These are phyloP conservation scores for Psidium friedrichsthalianum DNA, from an alignment of 345 rosid species.

Conservation along the genomic window DNA sequence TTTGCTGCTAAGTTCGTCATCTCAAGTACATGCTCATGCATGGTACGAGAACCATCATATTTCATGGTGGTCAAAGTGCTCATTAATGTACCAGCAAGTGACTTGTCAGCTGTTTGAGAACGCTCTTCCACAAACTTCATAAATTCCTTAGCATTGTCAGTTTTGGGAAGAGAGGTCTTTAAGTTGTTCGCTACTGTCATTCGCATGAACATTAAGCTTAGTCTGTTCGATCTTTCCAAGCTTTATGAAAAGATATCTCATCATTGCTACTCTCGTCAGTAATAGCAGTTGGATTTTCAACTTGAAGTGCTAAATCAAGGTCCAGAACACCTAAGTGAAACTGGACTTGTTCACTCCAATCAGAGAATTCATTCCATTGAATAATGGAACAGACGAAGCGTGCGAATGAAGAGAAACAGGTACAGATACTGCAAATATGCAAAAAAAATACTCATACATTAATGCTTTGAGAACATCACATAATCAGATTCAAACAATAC, in stretches of 20 bases:
- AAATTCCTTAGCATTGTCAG: conserved; percentile 1
- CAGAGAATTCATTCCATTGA: neutral
- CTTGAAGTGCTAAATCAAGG: neutral
- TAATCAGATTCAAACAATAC: neutral
- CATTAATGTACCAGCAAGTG: neutral
- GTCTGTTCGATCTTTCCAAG: neutral
- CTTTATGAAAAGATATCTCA: neutral
- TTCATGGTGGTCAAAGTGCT: conserved; percentile 3
- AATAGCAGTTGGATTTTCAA: neutral
- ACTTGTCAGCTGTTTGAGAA: conserved; percentile 5
- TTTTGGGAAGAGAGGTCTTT: neutral
- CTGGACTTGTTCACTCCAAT: neutral
- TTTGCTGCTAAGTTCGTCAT: neutral
- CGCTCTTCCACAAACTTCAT: neutral
- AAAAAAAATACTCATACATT: neutral
- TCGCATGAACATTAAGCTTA: conserved; percentile 1
- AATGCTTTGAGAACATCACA: neutral
- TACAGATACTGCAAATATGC: neutral
- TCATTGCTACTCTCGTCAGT: neutral
- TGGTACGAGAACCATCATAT: neutral
- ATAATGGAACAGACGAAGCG: neutral
- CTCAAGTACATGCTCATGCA: neutral
- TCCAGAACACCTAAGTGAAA: neutral
- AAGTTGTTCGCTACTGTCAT: neutral
- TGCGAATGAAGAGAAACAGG: neutral